Base-by-base conservation (phyloP, 495 filamentous ascomycete genomes). In the Pseudoneurospora amorphoporcata region DNA sequence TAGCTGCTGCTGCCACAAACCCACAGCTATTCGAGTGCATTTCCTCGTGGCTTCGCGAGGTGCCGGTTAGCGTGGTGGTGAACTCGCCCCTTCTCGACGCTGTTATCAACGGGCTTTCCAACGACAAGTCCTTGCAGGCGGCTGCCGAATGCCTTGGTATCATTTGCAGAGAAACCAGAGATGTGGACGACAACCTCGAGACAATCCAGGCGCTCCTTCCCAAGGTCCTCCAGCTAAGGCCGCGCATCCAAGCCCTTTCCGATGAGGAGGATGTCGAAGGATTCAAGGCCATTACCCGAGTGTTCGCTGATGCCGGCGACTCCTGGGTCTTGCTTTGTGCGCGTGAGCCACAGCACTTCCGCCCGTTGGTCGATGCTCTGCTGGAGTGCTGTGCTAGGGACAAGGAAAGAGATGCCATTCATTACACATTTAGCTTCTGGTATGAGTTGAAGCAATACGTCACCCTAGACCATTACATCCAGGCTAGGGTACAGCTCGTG, bases 371-470 rank as follows among this genome's bases (percentile, higher is more conserved):
- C 9, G 93, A 97, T 77, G 89, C 91, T 8, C 88, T 98, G 40
- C 87, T 98, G 38, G 95, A 99, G 81, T 97, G 94, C 79, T 92
- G 91, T 73, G 91, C 91, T 32, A 85, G 90, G 74, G 95, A 99
- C 79, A 89, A 89, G 79, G 94, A 98, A 69, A 86, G 91, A 71
- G 95, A 98, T 69, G 94, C 92, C 9, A 91, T 98, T 70, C 90
- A 92, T 38, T 88, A 94, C 72, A 99, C 95, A 1, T 98, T 98
- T 81, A 88, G 89, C 69, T 98, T 98, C 83, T 99, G 95, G 95
- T 98, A 96, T 80, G 95, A 99, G 80, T 84, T 99, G 70, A 99
- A 99, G 84, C 94, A 97, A 82, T 97, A 97, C 77, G 85, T 98
- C 40, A 92, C 93, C 8, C 81, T 98, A 41, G 94, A 97, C 8